Evolutionary conservation across 1,139 yeast genomes (phyloP).

Genomic region (Taphrina wiesneri): DNA sequence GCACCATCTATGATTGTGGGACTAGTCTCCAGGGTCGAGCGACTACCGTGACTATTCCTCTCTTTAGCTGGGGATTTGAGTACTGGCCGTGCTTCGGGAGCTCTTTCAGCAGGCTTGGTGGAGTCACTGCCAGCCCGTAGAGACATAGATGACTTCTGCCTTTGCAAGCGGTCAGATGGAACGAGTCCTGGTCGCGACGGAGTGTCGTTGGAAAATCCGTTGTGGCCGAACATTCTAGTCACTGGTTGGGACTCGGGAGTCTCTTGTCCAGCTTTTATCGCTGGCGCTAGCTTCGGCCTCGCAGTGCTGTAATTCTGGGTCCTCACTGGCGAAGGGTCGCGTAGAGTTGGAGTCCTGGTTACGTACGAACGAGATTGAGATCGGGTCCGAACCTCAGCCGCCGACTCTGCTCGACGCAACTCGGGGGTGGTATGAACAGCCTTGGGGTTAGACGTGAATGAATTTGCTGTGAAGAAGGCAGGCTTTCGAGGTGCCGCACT

Average conservation of each 20-base stretch:
- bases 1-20: neutral
- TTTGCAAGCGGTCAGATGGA: neutral
- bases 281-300: neutral
- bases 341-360: neutral
- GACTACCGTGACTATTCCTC: neutral
- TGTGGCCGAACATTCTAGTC: too few relatives aligned
- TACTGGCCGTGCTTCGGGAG: neutral
- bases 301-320: neutral
- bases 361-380: neutral
- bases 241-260: neutral
- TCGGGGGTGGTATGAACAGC: neutral
- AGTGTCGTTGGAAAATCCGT: neutral
- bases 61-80: slow-evolving; percentile 3
- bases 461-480: slow-evolving; percentile 22
- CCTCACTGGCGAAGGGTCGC: slow-evolving; percentile 1
- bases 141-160: neutral
- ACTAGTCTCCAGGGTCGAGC: neutral
- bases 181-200: neutral
- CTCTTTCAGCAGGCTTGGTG: neutral
- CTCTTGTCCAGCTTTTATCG: neutral
- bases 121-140: neutral
- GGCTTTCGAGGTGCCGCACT: neutral
- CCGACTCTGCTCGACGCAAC: slow-evolving; percentile 15
- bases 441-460: slow-evolving; percentile 9
- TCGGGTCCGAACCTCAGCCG: neutral